Evolutionary conservation across 2,329 filamentous ascomycete genomes (phyloP).

Genomic region (Ceratocystis cubensis): DNA sequence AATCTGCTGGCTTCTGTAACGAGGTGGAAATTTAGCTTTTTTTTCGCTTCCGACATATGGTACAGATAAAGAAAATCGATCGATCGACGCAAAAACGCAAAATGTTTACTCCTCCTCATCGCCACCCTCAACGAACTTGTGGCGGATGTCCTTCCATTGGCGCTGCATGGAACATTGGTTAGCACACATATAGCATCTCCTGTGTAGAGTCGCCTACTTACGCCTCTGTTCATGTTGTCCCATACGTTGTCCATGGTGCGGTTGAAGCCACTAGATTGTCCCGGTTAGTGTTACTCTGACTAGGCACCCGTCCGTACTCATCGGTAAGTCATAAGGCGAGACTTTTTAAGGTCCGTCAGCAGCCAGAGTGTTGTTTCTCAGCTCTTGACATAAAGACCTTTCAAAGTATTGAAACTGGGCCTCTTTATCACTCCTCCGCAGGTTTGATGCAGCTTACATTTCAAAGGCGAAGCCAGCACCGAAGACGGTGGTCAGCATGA

Average conservation of each 20-base stretch:
- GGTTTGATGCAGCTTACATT: conserved; percentile 52
- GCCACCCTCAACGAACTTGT: conserved; percentile 63
- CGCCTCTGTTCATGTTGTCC: conserved; percentile 83
- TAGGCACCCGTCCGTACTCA: not conserved
- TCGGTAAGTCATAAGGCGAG: no score
- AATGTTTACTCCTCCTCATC: conserved; percentile 47
- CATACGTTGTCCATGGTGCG: conserved; percentile 70
- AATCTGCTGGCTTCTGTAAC: not conserved
- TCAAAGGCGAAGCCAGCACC: conserved; percentile 79
- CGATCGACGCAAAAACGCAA: not conserved
- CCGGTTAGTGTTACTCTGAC: conserved; percentile 1
- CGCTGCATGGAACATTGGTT: conserved; percentile 44
- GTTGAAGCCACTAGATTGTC: conserved; percentile 60
- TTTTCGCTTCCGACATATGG: conserved; percentile 16
- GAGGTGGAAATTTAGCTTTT: conserved; percentile 15
- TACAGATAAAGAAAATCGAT: conserved; percentile 14
- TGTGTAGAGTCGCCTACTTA: conserved; percentile 40
- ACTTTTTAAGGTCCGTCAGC: no score
- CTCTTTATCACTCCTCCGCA: no score
- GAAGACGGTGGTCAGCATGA: conserved; percentile 82
- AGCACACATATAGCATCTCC: not conserved
- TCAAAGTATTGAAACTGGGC: not conserved
- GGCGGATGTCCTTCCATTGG: conserved; percentile 99
- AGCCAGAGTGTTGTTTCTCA: not conserved
- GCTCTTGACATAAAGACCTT: not conserved